Evolutionary conservation across 139 green algal genomes (phyloP).

Genomic region (Diplosphaera chodatii): DNA sequence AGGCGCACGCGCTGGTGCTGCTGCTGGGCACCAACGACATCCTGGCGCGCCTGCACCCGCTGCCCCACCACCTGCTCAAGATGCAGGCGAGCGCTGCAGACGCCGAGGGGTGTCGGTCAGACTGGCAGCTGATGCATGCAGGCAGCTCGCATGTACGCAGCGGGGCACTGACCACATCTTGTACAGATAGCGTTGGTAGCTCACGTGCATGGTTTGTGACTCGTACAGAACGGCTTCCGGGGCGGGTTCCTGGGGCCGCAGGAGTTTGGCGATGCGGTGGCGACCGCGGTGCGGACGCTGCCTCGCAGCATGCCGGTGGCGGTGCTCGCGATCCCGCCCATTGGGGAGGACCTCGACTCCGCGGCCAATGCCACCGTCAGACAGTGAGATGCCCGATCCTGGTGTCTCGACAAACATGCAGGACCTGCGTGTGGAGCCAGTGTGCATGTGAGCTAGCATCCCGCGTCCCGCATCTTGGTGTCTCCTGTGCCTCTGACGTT

Average conservation of each 20-base stretch:
- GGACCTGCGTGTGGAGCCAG: no score
- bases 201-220: no score
- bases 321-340: not conserved
- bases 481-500: no score
- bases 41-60: not conserved
- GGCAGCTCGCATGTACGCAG: no score
- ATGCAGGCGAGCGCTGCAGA: not conserved
- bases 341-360: not conserved
- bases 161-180: no score
- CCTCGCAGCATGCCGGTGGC: not conserved
- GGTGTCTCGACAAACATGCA: no score
- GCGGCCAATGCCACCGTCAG: not conserved
- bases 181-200: no score
- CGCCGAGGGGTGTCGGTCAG: no score
- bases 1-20: not conserved
- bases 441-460: no score
- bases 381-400: not conserved
- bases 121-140: no score
- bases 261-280: not conserved
- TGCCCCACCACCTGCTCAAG: not conserved
- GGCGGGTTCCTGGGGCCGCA: not conserved
- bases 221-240: not conserved
- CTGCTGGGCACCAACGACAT: constrained; percentile 1
- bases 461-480: no score
- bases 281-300: not conserved